Percentiles rank a stretch among this genome's conserved stretches.
Evolutionary conservation across 2,329 filamentous ascomycete species (phyloP).

Genomic region (Didymella pinodella): DNA sequence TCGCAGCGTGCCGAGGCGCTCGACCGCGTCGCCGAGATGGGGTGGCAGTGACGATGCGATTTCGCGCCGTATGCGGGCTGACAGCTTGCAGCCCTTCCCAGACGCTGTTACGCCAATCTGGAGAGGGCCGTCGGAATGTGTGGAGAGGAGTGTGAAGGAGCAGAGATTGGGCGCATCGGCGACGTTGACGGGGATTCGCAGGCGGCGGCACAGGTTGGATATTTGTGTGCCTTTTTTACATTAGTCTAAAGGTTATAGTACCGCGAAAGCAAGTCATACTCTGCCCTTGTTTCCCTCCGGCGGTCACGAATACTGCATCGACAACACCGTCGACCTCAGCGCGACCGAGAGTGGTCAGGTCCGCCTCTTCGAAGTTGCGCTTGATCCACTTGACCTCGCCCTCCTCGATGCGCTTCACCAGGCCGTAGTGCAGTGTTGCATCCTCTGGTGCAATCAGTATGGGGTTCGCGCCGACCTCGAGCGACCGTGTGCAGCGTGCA

Average conservation of each 20-base stretch:
- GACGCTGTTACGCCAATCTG: constrained; percentile 97
- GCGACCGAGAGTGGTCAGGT: constrained; percentile 80
- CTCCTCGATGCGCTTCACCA: constrained; percentile 71
- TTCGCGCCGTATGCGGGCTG: constrained; percentile 86
- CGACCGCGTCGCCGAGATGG: constrained; percentile 78
- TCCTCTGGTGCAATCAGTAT: constrained; percentile 77
- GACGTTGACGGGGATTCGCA: constrained; percentile 92
- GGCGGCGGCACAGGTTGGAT: constrained; percentile 74
- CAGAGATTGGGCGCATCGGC: constrained; percentile 86
- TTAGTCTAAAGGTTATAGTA: too few relatives aligned
- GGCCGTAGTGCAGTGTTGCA: constrained; percentile 65
- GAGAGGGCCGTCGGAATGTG: constrained; percentile 86
- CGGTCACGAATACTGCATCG: constrained; percentile 90
- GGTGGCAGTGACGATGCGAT: constrained; percentile 80
- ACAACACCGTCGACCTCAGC: constrained; percentile 79
- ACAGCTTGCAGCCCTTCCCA: constrained; percentile 91
- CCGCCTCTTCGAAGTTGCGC: constrained; percentile 71
- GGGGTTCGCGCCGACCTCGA: constrained; percentile 82
- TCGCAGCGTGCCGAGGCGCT: constrained; percentile 70
- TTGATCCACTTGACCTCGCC: constrained; percentile 72
- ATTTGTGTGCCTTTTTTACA: constrained; percentile 66
- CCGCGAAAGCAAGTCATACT: too few relatives aligned
- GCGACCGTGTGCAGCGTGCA: constrained; percentile 78
- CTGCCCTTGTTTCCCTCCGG: constrained; percentile 58
- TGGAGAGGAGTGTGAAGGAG: constrained; percentile 88